Evolutionary conservation across 441 rosid genomes (phyloP).

Genomic region (Sinapis alba): DNA sequence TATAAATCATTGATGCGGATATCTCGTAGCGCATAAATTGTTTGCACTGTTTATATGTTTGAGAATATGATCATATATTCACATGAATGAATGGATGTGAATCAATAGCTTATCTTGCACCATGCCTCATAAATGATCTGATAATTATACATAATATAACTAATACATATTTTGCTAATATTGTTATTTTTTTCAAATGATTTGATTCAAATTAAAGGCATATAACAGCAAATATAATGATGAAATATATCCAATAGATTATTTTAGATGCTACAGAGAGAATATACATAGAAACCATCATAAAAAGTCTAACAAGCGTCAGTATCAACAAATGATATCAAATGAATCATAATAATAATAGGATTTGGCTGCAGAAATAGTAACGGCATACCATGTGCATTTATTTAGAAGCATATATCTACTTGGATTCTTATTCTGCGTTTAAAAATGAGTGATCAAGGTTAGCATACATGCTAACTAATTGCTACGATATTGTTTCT

Average conservation of each 20-base stretch:
- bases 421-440: neutral
- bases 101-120: neutral
- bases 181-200: too few relatives aligned
- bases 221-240: neutral
- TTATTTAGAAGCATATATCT: neutral
- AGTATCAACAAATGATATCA: slow-evolving; percentile 17
- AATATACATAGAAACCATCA: slow-evolving; percentile 10
- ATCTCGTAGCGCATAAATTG: neutral
- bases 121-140: neutral
- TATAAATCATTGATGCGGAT: too few relatives aligned
- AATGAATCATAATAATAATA: slow-evolving; percentile 27
- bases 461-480: neutral
- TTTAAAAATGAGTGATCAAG: neutral
- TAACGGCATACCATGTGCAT: slow-evolving; percentile 32
- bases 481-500: neutral
- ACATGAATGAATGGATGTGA: slow-evolving; percentile 10
- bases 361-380: slow-evolving; percentile 31
- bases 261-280: slow-evolving; percentile 24
- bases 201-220: neutral
- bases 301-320: slow-evolving; percentile 29
- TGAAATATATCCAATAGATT: neutral
- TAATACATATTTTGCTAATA: neutral
- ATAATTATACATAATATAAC: neutral
- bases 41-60: neutral
- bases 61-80: neutral